Conservation (phyloP, 208 protist species). For the Leishmania tarentolae region DNA sequence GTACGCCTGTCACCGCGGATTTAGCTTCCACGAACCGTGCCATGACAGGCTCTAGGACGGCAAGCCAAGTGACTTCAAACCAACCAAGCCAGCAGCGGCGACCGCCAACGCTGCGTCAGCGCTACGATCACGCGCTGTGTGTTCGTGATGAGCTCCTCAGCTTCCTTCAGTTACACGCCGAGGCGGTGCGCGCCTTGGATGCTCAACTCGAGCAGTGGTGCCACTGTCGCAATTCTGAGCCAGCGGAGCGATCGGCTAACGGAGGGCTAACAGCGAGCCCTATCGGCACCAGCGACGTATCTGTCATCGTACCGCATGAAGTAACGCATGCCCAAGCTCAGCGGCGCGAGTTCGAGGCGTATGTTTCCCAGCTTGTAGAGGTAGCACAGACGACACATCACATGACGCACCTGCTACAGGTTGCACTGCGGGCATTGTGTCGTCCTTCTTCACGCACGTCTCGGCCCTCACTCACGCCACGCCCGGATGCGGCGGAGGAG, state of each 20-base stretch:
- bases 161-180: slow-evolving; percentile 30
- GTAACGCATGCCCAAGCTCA: neutral
- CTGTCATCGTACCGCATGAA: neutral
- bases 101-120: slow-evolving; percentile 21
- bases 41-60: neutral
- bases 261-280: neutral
- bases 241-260: neutral
- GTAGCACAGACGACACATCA: slow-evolving; percentile 22
- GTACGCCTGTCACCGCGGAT: neutral
- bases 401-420: slow-evolving; percentile 23
- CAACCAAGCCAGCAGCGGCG: neutral
- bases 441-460: slow-evolving; percentile 7
- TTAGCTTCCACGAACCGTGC: neutral
- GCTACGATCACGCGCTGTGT: slow-evolving; percentile 26
- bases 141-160: slow-evolving; percentile 25
- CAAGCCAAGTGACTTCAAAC: neutral
- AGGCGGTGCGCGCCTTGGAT: slow-evolving; percentile 30
- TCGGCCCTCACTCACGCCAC: neutral
- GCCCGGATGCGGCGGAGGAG: neutral
- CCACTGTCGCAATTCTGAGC: neutral
- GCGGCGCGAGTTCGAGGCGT: slow-evolving; percentile 12
- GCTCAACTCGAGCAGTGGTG: slow-evolving; percentile 24
- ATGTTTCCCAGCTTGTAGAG: slow-evolving; percentile 28
- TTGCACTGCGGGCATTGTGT: slow-evolving; percentile 24
- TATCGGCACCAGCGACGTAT: neutral